Percentiles rank a stretch among this genome's conserved stretches.
Conservation (phyloP, 768 basidiomycete genomes). For the Leccinum disarticulatum region DNA sequence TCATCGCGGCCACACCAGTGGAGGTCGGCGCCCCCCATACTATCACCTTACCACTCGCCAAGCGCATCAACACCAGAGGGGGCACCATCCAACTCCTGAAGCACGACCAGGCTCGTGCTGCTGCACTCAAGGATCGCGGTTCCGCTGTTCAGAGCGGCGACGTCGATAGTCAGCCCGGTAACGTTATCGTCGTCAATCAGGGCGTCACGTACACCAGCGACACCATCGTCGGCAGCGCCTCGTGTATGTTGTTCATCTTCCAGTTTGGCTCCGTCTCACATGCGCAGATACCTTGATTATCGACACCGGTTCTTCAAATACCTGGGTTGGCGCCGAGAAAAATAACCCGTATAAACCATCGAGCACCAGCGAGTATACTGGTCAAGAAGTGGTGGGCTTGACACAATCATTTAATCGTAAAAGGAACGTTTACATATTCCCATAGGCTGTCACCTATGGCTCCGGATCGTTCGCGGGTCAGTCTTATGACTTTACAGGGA, state of each 20-base stretch:
- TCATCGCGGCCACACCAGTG: slow-evolving; percentile 47
- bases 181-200: slow-evolving; percentile 44
- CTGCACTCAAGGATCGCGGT: slow-evolving; percentile 39
- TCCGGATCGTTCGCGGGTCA: slow-evolving; percentile 58
- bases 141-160: slow-evolving; percentile 26
- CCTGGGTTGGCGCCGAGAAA: slow-evolving; percentile 58
- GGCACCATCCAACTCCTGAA: slow-evolving; percentile 45
- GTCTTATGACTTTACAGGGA: neutral
- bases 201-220: slow-evolving; percentile 35
- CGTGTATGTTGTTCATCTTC: slow-evolving; percentile 37
- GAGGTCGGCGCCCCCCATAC: slow-evolving; percentile 37
- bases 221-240: slow-evolving; percentile 53
- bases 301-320: slow-evolving; percentile 66
- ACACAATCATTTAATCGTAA: neutral
- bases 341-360: slow-evolving; percentile 44
- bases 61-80: slow-evolving; percentile 51
- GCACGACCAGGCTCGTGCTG: slow-evolving; percentile 52
- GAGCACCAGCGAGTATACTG: slow-evolving; percentile 47
- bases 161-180: slow-evolving; percentile 18
- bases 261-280: neutral
- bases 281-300: slow-evolving; percentile 50
- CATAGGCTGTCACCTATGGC: slow-evolving; percentile 55
- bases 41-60: slow-evolving; percentile 51
- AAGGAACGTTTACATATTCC: neutral
- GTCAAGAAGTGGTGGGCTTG: slow-evolving; percentile 45